phyloP scores from a whole-genome alignment of 441 rosid genomes.

The Isatis lusitanica region DNA sequence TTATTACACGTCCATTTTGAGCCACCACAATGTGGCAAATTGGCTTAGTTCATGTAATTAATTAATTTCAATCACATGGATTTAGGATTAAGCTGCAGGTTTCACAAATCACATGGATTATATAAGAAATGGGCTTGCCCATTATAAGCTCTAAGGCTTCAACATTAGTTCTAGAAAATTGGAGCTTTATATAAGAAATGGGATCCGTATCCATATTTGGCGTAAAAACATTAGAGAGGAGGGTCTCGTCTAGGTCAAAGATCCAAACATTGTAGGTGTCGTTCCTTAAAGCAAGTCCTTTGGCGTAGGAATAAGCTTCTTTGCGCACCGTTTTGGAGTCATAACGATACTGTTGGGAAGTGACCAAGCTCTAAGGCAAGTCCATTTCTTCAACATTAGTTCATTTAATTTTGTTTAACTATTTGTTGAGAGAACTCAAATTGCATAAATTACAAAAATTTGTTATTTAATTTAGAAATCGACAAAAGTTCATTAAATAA shows the following conservation, averaged over 20 bases:
- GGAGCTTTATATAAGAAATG: neutral
- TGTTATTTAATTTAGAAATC: too few relatives aligned
- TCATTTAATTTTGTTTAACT: too few relatives aligned
- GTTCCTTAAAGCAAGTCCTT: conserved; percentile 36
- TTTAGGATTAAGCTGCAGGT: neutral
- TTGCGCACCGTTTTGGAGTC: conserved; percentile 46
- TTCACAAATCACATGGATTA: neutral
- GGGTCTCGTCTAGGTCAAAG: conserved; percentile 58
- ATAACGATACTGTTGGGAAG: conserved; percentile 41
- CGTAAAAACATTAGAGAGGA: conserved; percentile 59
- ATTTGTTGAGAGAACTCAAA: too few relatives aligned
- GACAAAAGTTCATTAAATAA: too few relatives aligned
- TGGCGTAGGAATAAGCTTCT: conserved; percentile 44
- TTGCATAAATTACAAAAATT: too few relatives aligned
- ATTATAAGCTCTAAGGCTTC: neutral
- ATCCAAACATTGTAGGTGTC: conserved; percentile 27
- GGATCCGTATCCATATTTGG: conserved; percentile 45
- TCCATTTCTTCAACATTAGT: too few relatives aligned
- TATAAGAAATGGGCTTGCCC: neutral
- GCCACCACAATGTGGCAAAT: neutral
- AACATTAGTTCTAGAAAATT: too few relatives aligned
- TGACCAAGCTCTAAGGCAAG: too few relatives aligned
- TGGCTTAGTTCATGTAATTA: neutral
- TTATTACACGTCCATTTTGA: neutral
- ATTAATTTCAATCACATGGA: neutral